Evolutionary conservation across 371 early-diverging fungal species (phyloP).

Genomic region (Basidiobolus meristosporus): DNA sequence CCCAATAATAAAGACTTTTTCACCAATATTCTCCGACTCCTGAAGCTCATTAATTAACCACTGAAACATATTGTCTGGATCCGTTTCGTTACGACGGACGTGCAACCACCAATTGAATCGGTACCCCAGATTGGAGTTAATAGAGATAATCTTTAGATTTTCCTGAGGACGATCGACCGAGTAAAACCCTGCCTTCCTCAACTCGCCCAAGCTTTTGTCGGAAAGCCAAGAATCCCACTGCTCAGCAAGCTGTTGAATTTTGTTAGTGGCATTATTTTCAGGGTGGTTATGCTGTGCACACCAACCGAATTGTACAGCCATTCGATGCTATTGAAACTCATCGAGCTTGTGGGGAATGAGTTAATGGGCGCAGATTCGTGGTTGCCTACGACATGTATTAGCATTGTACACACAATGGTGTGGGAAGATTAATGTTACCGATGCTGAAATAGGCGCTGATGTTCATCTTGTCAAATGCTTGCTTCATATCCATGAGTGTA

Average conservation of each 20-base stretch:
- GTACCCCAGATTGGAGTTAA: slow-evolving; percentile 5
- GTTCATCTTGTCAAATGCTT: too few species aligned
- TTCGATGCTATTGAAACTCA: too few species aligned
- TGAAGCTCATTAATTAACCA: slow-evolving; percentile 4
- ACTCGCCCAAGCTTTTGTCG: background rate
- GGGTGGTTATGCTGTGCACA: too few species aligned
- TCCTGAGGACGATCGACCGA: slow-evolving; percentile 1
- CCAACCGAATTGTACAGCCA: too few species aligned
- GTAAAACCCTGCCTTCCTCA: slow-evolving; percentile 4
- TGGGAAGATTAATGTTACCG: too few species aligned
- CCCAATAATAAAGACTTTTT: slow-evolving; percentile 5
- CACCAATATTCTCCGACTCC: slow-evolving; percentile 1
- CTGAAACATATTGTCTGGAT: slow-evolving; percentile 4
- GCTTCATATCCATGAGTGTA: too few species aligned
- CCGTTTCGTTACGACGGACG: too few species aligned
- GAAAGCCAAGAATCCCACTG: slow-evolving; percentile 8
- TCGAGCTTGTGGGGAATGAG: slow-evolving; percentile 4
- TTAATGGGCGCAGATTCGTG: slow-evolving; percentile 7
- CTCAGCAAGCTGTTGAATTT: slow-evolving; percentile 2
- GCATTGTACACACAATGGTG: too few species aligned
- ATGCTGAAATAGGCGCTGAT: too few species aligned
- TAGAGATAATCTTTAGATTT: slow-evolving; percentile 3
- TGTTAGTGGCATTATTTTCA: background rate
- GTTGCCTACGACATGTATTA: slow-evolving; percentile 7
- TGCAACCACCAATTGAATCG: too few species aligned